phyloP scores from a whole-genome alignment of 192 early-diverging fungal genomes.

The Paraglomus occultum region DNA sequence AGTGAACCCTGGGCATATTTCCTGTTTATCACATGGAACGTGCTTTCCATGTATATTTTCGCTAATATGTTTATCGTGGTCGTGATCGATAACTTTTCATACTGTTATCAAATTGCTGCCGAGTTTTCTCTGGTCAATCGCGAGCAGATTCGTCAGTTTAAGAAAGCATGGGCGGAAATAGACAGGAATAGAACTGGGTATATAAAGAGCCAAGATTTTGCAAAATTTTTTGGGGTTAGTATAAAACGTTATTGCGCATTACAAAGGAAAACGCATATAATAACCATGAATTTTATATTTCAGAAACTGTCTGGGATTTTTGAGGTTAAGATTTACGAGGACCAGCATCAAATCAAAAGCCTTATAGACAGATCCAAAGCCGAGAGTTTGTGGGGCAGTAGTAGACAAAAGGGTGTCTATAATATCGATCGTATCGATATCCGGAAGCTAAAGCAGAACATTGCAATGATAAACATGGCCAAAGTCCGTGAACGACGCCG shows the following conservation, averaged over 20 bases:
- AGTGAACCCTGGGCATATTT: constrained; percentile 51
- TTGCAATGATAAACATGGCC: constrained; percentile 29
- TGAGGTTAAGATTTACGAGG: constrained; percentile 47
- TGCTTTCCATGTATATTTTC: constrained; percentile 70
- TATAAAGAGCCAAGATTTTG: constrained; percentile 47
- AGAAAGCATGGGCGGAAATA: constrained; percentile 49
- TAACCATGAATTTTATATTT: constrained; percentile 12
- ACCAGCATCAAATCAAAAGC: constrained; percentile 42
- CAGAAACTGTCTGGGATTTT: constrained; percentile 55
- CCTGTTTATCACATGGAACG: constrained; percentile 57
- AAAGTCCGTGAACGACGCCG: constrained; percentile 34
- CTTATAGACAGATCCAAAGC: constrained; percentile 30
- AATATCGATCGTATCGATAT: constrained; percentile 28
- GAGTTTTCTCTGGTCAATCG: constrained; percentile 55
- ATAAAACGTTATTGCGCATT: constrained; percentile 7
- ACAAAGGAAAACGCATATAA: constrained; percentile 25
- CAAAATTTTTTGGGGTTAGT: constrained; percentile 52
- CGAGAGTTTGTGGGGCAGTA: constrained; percentile 18
- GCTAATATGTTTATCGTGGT: constrained; percentile 61
- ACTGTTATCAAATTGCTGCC: constrained; percentile 59
- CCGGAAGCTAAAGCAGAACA: constrained; percentile 24
- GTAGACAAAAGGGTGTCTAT: neutral
- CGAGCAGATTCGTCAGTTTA: constrained; percentile 59
- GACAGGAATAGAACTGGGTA: constrained; percentile 49
- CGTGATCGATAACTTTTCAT: constrained; percentile 62